These are phyloP conservation scores for Pyrenophora graminea DNA, from an alignment of 2,329 filamentous ascomycete species.

Conservation along the genomic window DNA sequence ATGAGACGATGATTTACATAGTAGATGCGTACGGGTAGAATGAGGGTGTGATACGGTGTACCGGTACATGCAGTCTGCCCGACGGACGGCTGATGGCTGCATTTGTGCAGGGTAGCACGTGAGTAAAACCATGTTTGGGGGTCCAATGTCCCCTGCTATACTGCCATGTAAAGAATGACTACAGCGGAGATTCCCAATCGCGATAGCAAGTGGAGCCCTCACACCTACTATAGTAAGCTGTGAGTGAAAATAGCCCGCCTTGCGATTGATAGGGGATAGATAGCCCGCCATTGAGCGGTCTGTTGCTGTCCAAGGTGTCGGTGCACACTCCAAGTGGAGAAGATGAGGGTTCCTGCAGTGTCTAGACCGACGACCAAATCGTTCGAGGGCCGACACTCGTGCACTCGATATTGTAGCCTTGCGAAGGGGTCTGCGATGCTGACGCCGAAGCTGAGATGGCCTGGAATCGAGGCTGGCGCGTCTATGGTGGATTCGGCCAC, in stretches of 20 bases:
- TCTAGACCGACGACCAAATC: slow-evolving; percentile 25
- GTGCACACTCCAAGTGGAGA: slow-evolving; percentile 8
- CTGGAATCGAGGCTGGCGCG: background rate
- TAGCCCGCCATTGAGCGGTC: slow-evolving; percentile 11
- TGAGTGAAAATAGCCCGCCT: slow-evolving; percentile 21
- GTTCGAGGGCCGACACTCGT: slow-evolving; percentile 13
- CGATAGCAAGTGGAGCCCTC: slow-evolving; percentile 9
- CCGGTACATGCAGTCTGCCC: no score
- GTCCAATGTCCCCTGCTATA: background rate
- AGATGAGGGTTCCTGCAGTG: slow-evolving; percentile 32
- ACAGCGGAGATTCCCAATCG: slow-evolving; percentile 3
- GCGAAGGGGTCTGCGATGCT: slow-evolving; percentile 1
- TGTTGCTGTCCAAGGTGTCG: slow-evolving; percentile 10
- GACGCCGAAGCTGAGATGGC: background rate
- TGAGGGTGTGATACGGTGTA: no score
- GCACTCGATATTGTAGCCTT: slow-evolving; percentile 3
- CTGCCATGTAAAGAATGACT: background rate
- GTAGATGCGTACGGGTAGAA: background rate
- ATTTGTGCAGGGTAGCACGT: slow-evolving; percentile 5
- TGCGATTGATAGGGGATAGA: slow-evolving; percentile 14
- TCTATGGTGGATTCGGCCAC: background rate
- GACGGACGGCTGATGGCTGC: background rate
- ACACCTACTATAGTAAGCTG: background rate
- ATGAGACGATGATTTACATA: background rate
- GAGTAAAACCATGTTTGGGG: slow-evolving; percentile 6